A percentile compares a stretch with the other conserved stretches of the same genome.
Conservation (phyloP, 2,329 filamentous ascomycete genomes). For the Dendrostoma leiphaemia region DNA sequence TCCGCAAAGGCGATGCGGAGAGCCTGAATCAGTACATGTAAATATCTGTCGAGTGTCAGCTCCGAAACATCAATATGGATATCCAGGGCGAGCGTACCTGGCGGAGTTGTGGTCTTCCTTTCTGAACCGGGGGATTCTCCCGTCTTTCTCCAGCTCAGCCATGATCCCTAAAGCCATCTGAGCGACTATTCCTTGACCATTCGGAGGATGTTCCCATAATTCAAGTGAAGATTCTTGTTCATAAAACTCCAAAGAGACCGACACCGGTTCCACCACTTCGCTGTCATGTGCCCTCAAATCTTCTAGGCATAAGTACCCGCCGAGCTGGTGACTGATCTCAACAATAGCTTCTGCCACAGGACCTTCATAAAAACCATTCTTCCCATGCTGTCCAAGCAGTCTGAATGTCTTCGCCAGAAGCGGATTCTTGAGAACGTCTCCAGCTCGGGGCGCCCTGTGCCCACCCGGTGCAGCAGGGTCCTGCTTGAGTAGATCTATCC, state of each 20-base stretch:
- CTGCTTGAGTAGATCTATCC: slow-evolving; percentile 71
- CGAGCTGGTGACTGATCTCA: slow-evolving; percentile 69
- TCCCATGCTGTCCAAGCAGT: slow-evolving; percentile 72
- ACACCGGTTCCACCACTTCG: slow-evolving; percentile 25
- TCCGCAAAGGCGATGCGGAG: slow-evolving; percentile 89
- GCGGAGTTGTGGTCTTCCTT: slow-evolving; percentile 75
- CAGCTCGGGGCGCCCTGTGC: slow-evolving; percentile 69
- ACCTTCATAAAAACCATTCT: slow-evolving; percentile 85
- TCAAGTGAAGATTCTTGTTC: slow-evolving; percentile 55
- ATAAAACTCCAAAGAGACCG: slow-evolving; percentile 1
- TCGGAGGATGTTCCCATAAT: slow-evolving; percentile 94
- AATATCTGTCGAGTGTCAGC: slow-evolving; percentile 24
- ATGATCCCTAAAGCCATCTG: slow-evolving; percentile 89
- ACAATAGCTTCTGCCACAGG: slow-evolving; percentile 76
- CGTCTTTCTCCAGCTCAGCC: slow-evolving; percentile 74
- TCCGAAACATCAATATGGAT: no score
- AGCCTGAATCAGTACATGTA: slow-evolving; percentile 85
- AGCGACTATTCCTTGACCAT: slow-evolving; percentile 91
- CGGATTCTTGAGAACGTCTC: slow-evolving; percentile 84
- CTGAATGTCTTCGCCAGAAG: slow-evolving; percentile 77
- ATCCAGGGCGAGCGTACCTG: slow-evolving; percentile 56
- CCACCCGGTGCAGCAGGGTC: slow-evolving; percentile 65
- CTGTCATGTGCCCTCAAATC: slow-evolving; percentile 77
- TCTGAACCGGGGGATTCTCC: slow-evolving; percentile 68
- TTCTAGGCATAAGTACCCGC: slow-evolving; percentile 73